These are phyloP conservation scores for Skeletonema potamos DNA, from an alignment of 108 stramenopile species.

Conservation along the genomic window DNA sequence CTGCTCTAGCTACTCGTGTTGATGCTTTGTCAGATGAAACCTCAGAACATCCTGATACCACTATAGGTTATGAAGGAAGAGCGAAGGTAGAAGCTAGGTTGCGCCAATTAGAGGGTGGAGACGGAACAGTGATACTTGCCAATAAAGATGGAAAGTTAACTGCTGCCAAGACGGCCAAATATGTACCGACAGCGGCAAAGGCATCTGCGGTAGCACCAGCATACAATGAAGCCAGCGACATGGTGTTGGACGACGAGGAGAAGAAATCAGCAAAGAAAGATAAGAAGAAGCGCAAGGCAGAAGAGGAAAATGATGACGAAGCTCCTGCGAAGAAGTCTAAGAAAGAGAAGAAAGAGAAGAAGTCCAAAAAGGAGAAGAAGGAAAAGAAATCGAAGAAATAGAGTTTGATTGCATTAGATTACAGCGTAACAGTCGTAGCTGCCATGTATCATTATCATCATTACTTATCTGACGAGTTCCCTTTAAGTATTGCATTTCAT, in stretches of 20 bases:
- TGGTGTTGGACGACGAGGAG: conserved; percentile 65
- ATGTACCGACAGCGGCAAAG: conserved; percentile 76
- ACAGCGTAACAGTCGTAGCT: not conserved
- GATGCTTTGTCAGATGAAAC: conserved; percentile 97
- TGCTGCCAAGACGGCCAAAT: conserved; percentile 78
- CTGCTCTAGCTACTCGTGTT: conserved; percentile 95
- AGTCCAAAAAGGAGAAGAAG: conserved; percentile 50
- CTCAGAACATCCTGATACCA: conserved; percentile 86
- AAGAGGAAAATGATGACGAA: conserved; percentile 40
- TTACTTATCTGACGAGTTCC: not conserved
- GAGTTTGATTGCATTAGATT: conserved; percentile 11
- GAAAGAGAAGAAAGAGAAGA: conserved; percentile 53
- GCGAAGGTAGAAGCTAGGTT: conserved; percentile 97
- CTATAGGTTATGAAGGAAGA: conserved; percentile 94
- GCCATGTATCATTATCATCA: not conserved
- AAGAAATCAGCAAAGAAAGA: conserved; percentile 67
- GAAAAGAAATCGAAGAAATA: conserved; percentile 53
- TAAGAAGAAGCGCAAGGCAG: conserved; percentile 79
- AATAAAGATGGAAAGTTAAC: conserved; percentile 74
- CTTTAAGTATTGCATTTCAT: too few species aligned
- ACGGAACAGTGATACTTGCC: conserved; percentile 58
- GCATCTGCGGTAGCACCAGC: conserved; percentile 61
- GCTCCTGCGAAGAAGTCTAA: conserved; percentile 42
- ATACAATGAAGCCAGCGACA: conserved; percentile 91
- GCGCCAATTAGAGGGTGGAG: conserved; percentile 94